Percentiles rank a stretch among this genome's conserved stretches.
Conservation (phyloP, 2,329 filamentous ascomycete genomes). For the Ceratocystis destructans region DNA sequence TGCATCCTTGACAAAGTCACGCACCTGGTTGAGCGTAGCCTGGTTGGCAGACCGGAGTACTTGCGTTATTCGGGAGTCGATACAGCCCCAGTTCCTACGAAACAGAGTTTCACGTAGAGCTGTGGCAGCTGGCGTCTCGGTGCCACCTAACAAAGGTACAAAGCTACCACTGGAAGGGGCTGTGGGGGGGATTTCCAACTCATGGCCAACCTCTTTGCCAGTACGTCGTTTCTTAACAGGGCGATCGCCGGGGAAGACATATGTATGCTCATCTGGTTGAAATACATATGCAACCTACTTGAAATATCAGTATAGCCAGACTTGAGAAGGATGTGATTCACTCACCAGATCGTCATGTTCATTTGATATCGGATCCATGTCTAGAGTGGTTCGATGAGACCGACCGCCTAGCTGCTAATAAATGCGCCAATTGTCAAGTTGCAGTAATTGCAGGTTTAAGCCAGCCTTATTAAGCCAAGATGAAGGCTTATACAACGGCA, state of each 20-base stretch:
- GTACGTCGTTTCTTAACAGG: conserved; percentile 46
- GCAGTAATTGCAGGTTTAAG: no score
- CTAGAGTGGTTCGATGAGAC: not conserved
- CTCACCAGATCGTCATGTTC: conserved; percentile 19
- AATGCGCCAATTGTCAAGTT: not conserved
- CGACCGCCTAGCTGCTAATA: not conserved
- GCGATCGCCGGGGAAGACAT: conserved; percentile 26
- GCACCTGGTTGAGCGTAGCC: conserved; percentile 45
- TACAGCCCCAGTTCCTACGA: conserved; percentile 47
- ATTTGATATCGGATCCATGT: conserved; percentile 16
- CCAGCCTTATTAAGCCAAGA: not conserved
- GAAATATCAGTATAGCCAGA: conserved; percentile 19
- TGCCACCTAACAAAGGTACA: conserved; percentile 40
- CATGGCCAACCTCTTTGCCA: conserved; percentile 27
- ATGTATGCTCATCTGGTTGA: conserved; percentile 33
- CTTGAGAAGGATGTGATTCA: not conserved
- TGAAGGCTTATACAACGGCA: not conserved
- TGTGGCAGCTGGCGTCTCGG: conserved; percentile 37
- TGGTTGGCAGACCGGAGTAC: conserved; percentile 48
- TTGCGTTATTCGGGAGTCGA: conserved; percentile 48
- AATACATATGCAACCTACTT: conserved; percentile 49
- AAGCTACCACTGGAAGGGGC: conserved; percentile 27
- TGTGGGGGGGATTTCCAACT: conserved; percentile 2
- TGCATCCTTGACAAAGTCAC: conserved; percentile 35
- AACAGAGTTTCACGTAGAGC: conserved; percentile 46